These are phyloP conservation scores for Mycosphaerella sp. DNA, from an alignment of 2,329 filamentous ascomycete genomes.

Conservation along the genomic window DNA sequence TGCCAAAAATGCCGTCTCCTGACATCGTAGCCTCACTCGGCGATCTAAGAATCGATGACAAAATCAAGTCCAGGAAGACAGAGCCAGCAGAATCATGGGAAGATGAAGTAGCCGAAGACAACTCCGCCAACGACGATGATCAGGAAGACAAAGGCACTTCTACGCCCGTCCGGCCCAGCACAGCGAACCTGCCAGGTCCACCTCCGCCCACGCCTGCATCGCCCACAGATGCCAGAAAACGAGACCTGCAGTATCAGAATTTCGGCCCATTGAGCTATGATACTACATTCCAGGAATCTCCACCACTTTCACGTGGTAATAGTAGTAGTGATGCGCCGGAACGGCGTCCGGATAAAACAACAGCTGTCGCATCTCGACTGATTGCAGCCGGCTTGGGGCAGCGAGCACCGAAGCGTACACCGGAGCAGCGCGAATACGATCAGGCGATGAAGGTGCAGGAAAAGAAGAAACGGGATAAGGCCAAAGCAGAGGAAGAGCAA, in stretches of 20 bases:
- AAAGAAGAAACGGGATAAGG: conserved; percentile 66
- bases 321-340: conserved; percentile 13
- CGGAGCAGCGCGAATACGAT: conserved; percentile 85
- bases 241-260: conserved; percentile 20
- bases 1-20: conserved; percentile 7
- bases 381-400: conserved; percentile 86
- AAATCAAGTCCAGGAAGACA: conserved; percentile 22
- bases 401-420: conserved; percentile 70
- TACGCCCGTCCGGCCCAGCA: conserved; percentile 24
- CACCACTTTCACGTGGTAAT: neutral
- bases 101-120: conserved; percentile 54
- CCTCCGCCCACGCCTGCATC: conserved; percentile 65
- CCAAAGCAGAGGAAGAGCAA: conserved; percentile 59
- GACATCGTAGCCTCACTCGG: conserved; percentile 28
- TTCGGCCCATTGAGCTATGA: conserved; percentile 18
- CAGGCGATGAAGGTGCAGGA: conserved; percentile 76
- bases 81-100: conserved; percentile 65
- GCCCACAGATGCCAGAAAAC: conserved; percentile 35
- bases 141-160: conserved; percentile 16
- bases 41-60: conserved; percentile 33
- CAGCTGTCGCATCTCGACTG: conserved; percentile 80
- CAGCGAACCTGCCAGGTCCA: conserved; percentile 40
- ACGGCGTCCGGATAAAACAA: conserved; percentile 74
- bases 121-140: conserved; percentile 28
- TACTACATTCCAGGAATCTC: neutral